These are phyloP conservation scores for Colletotrichum agaves DNA, from an alignment of 2,329 filamentous ascomycete genomes.

Conservation along the genomic window DNA sequence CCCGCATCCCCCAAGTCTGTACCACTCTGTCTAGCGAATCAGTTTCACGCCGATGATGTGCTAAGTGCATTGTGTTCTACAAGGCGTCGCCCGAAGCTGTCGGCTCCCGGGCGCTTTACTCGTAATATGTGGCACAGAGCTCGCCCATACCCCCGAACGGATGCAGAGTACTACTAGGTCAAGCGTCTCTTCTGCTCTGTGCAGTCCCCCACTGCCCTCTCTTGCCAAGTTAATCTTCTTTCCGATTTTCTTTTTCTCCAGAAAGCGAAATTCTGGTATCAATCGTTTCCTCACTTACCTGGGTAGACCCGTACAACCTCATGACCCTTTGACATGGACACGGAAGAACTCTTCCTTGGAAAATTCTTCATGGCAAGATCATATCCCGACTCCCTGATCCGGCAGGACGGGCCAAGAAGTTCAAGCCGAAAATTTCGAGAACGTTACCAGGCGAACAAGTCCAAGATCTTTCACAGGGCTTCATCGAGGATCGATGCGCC, in stretches of 20 bases:
- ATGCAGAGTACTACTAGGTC: no score
- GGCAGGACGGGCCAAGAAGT: background rate
- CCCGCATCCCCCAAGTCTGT: no score
- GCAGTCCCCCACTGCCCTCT: no score
- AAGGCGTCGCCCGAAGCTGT: slow-evolving; percentile 11
- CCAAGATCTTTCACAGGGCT: background rate
- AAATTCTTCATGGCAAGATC: slow-evolving; percentile 18
- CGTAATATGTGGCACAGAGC: background rate
- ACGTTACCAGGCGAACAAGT: slow-evolving; percentile 15
- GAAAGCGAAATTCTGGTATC: no score
- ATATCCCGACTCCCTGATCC: slow-evolving; percentile 22
- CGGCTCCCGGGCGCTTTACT: background rate
- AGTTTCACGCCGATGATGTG: no score
- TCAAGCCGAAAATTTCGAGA: background rate
- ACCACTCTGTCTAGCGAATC: no score
- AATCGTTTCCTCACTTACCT: no score
- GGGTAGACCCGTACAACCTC: no score
- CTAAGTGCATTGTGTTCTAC: background rate
- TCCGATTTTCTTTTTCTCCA: no score
- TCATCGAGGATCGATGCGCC: background rate
- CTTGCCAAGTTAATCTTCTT: no score
- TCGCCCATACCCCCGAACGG: background rate
- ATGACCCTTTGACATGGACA: background rate
- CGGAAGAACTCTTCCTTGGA: slow-evolving; percentile 3
- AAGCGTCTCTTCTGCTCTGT: no score